phyloP scores from a whole-genome alignment of 1,139 yeast genomes.

The Pichiaceae sp. region DNA sequence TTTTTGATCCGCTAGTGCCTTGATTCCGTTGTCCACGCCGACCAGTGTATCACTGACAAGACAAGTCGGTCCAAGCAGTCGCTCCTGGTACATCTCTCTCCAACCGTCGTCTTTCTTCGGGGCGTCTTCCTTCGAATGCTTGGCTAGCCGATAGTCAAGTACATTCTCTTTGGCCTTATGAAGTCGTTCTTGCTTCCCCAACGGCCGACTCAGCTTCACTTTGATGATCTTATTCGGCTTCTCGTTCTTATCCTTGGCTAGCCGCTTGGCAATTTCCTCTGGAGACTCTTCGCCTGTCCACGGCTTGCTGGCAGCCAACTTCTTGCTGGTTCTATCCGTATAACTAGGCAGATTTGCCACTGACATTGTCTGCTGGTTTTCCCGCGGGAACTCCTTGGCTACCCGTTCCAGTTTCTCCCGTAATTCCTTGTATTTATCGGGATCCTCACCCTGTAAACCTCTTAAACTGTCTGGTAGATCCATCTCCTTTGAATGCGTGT shows the following conservation, averaged over 20 bases:
- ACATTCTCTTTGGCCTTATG: conserved; percentile 56
- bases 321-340: conserved; percentile 44
- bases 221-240: conserved; percentile 30
- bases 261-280: conserved; percentile 46
- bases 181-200: conserved; percentile 31
- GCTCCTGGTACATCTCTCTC: conserved; percentile 53
- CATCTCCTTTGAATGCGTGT: neutral
- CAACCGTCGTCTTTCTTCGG: conserved; percentile 34
- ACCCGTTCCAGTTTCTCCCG: conserved; percentile 18
- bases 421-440: neutral
- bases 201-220: conserved; percentile 22
- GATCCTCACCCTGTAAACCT: neutral
- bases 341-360: conserved; percentile 31
- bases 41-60: conserved; percentile 35
- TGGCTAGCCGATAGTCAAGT: conserved; percentile 52
- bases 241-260: conserved; percentile 53
- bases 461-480: neutral
- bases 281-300: conserved; percentile 63
- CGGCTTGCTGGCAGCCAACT: conserved; percentile 46
- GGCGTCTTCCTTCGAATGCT: conserved; percentile 20
- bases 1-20: conserved; percentile 62
- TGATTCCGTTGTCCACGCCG: conserved; percentile 43
- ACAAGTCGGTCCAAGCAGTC: conserved; percentile 53
- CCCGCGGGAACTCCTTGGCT: conserved; percentile 14
- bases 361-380: conserved; percentile 31